These are phyloP conservation scores for Limonium bicolor DNA, from an alignment of 148 eudicot species.

Conservation along the genomic window DNA sequence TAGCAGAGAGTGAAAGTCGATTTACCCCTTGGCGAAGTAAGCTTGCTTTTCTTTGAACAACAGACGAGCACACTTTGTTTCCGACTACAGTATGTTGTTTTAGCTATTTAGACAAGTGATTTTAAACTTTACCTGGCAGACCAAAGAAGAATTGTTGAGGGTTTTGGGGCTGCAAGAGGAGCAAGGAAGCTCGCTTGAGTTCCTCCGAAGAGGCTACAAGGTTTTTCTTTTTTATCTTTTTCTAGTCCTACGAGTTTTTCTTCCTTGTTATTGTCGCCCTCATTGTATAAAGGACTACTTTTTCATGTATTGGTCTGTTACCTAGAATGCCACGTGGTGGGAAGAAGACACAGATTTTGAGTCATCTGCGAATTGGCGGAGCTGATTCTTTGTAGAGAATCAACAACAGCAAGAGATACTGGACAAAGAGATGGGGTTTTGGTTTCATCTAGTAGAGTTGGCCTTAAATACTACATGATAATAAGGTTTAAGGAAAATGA, in stretches of 20 bases:
- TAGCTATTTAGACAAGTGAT: no score
- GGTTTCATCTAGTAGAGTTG: no score
- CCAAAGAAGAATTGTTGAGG: slow-evolving; percentile 92
- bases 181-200: slow-evolving; percentile 84
- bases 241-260: no score
- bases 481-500: no score
- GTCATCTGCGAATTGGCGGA: slow-evolving; percentile 53
- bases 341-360: slow-evolving; percentile 47
- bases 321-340: slow-evolving; percentile 55
- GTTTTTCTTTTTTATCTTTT: slow-evolving; percentile 12
- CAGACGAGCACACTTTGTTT: no score
- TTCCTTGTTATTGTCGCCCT: not conserved
- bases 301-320: not conserved
- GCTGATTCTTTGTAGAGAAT: no score
- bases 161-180: slow-evolving; percentile 94
- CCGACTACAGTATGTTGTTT: not conserved
- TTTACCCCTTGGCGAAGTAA: slow-evolving; percentile 90
- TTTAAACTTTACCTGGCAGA: slow-evolving; percentile 26
- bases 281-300: not conserved
- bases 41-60: not conserved
- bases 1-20: slow-evolving; percentile 87
- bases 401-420: no score
- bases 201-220: slow-evolving; percentile 94
- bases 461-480: no score
- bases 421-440: no score